Evolutionary conservation across 495 filamentous ascomycete genomes (phyloP).

Genomic region (Penicillium odoratum): DNA sequence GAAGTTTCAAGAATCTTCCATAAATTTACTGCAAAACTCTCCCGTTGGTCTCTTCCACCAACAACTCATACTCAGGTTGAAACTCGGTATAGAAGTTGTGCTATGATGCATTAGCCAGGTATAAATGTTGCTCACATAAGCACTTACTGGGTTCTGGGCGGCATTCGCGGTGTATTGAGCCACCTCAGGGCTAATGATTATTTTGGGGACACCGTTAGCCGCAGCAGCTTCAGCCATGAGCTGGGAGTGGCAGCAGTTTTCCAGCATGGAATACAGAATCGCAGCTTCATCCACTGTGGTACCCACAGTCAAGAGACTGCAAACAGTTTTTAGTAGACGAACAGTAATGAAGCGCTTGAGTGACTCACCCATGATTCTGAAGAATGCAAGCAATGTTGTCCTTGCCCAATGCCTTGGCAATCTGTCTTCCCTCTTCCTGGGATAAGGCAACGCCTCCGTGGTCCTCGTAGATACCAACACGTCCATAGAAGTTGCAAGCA

Average conservation of each 20-base stretch:
- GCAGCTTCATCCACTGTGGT: conserved; percentile 65
- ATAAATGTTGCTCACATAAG: background rate
- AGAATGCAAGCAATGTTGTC: conserved; percentile 64
- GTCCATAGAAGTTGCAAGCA: conserved; percentile 57
- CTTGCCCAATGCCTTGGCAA: conserved; percentile 58
- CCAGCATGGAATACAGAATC: conserved; percentile 66
- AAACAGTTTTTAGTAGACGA: conserved; percentile 4
- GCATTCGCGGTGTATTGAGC: conserved; percentile 42
- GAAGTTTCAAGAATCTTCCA: background rate
- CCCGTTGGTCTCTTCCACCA: conserved; percentile 48
- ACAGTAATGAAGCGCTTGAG: background rate
- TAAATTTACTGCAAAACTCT: conserved; percentile 32
- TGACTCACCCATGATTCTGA: conserved; percentile 61
- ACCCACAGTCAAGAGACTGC: conserved; percentile 59
- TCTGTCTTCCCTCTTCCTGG: conserved; percentile 58
- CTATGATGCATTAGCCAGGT: conserved; percentile 22
- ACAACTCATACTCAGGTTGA: conserved; percentile 45
- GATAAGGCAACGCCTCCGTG: conserved; percentile 61
- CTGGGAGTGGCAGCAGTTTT: conserved; percentile 66
- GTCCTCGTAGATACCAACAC: conserved; percentile 51
- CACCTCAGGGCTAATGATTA: conserved; percentile 44
- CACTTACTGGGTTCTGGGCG: conserved; percentile 42
- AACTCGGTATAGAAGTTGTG: conserved; percentile 49
- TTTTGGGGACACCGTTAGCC: conserved; percentile 56
- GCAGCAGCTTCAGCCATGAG: conserved; percentile 65